Percentiles rank a stretch among this genome's conserved stretches.
These are phyloP conservation scores for Cokeromyces recurvatus DNA, from an alignment of 371 early-diverging fungal species.

Conservation along the genomic window DNA sequence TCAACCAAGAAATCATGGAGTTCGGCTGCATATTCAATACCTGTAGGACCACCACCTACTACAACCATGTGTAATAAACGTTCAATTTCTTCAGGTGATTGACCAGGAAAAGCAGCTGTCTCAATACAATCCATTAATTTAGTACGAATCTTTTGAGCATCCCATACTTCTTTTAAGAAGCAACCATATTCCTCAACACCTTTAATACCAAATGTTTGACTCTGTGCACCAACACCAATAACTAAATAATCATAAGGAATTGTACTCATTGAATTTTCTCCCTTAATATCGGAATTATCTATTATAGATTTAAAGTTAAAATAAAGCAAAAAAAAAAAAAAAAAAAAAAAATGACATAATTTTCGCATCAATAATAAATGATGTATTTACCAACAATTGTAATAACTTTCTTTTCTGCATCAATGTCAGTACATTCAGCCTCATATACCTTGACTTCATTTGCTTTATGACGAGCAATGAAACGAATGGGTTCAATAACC, in stretches of 20 bases:
- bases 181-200: slow-evolving; percentile 85
- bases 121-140: slow-evolving; percentile 88
- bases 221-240: slow-evolving; percentile 84
- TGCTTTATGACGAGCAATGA: slow-evolving; percentile 80
- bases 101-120: slow-evolving; percentile 82
- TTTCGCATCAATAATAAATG: neutral
- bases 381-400: slow-evolving; percentile 57
- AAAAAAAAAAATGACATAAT: slow-evolving; percentile 1
- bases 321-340: neutral
- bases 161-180: slow-evolving; percentile 86
- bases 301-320: neutral
- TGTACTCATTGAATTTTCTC: slow-evolving; percentile 48
- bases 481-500: slow-evolving; percentile 83
- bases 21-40: slow-evolving; percentile 94
- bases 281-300: slow-evolving; percentile 74
- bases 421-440: slow-evolving; percentile 82
- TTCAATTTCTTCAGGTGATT: slow-evolving; percentile 70
- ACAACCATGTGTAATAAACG: slow-evolving; percentile 92
- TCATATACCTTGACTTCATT: slow-evolving; percentile 81
- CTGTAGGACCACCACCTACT: slow-evolving; percentile 97
- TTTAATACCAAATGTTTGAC: slow-evolving; percentile 85
- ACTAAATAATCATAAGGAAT: slow-evolving; percentile 87
- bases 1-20: slow-evolving; percentile 88
- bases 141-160: slow-evolving; percentile 86
- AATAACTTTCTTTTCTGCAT: slow-evolving; percentile 69